Evolutionary conservation across 75 land plant genomes (phyloP).

Genomic region (Picea glauca): DNA sequence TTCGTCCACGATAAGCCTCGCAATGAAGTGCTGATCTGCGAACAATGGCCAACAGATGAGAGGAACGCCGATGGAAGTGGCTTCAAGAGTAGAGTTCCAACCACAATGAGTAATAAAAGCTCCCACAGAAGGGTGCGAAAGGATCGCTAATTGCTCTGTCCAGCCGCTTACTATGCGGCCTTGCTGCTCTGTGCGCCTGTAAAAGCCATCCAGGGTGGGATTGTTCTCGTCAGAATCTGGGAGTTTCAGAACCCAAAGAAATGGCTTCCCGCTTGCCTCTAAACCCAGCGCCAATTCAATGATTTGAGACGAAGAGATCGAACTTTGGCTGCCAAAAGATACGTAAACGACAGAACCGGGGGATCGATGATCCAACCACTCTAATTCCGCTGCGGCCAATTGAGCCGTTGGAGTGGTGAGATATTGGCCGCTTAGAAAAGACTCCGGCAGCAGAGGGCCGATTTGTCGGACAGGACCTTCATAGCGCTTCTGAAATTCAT

Average conservation of each 20-base stretch:
- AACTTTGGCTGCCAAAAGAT: background rate
- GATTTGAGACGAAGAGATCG: background rate
- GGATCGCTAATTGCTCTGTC: constrained; percentile 10
- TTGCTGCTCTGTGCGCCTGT: background rate
- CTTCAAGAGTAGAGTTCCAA: constrained; percentile 13
- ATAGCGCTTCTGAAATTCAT: background rate
- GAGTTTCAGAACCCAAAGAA: background rate
- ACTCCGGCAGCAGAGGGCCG: background rate
- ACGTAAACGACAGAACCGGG: background rate
- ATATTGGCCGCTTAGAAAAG: background rate
- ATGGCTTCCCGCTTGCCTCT: background rate
- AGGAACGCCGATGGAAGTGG: constrained; percentile 15
- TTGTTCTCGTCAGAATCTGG: background rate
- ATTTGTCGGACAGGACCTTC: background rate
- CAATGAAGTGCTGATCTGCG: constrained; percentile 16
- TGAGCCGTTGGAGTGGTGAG: background rate
- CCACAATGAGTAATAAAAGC: constrained; percentile 11
- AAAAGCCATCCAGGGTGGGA: background rate
- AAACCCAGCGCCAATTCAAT: constrained; percentile 1
- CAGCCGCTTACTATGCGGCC: background rate
- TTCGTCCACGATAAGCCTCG: constrained; percentile 8
- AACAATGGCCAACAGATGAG: constrained; percentile 24
- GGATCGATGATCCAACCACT: background rate
- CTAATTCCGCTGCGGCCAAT: background rate
- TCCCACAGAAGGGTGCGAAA: constrained; percentile 19